A percentile compares a stretch with the other conserved stretches of the same genome.
Evolutionary conservation across 2,329 filamentous ascomycete genomes (phyloP).

Genomic region (Celoporthe dispersa): DNA sequence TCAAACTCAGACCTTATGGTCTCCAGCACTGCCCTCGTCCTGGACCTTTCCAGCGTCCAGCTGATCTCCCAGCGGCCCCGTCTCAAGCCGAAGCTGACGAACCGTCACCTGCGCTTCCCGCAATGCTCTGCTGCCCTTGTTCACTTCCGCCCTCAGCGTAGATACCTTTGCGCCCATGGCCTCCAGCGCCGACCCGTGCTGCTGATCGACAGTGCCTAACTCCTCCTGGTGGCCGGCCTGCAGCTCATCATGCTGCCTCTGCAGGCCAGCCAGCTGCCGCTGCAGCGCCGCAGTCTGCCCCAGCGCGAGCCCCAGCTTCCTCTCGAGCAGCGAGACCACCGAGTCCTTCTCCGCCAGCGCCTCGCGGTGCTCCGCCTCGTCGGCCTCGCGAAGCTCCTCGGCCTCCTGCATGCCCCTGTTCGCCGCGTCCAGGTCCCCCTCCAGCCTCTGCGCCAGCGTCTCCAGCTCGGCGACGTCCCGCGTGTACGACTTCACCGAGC

Average conservation of each 20-base stretch:
- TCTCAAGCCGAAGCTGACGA: slow-evolving; percentile 51
- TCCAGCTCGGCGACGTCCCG: slow-evolving; percentile 60
- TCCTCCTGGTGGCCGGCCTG: slow-evolving; percentile 34
- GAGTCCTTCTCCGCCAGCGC: slow-evolving; percentile 44
- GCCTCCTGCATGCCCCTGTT: slow-evolving; percentile 32
- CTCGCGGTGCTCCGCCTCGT: slow-evolving; percentile 41
- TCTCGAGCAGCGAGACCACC: slow-evolving; percentile 48
- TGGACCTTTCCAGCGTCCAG: slow-evolving; percentile 45
- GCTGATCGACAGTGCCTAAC: slow-evolving; percentile 41
- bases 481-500: slow-evolving; percentile 56
- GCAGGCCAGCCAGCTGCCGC: slow-evolving; percentile 43
- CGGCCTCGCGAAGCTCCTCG: slow-evolving; percentile 37
- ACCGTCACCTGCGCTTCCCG: slow-evolving; percentile 53
- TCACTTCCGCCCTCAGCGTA: slow-evolving; percentile 55
- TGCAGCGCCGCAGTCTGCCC: slow-evolving; percentile 45
- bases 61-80: slow-evolving; percentile 42
- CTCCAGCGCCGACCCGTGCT: slow-evolving; percentile 53
- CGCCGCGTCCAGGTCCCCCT: slow-evolving; percentile 43
- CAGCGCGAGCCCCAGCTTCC: slow-evolving; percentile 47
- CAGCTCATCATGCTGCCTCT: slow-evolving; percentile 40
- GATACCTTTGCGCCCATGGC: slow-evolving; percentile 54
- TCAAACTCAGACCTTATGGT: slow-evolving; percentile 57
- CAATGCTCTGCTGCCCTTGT: slow-evolving; percentile 50
- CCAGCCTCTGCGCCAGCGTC: slow-evolving; percentile 52
- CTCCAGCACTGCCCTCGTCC: slow-evolving; percentile 51